phyloP scores from a whole-genome alignment of 2,329 filamentous ascomycete genomes.

The Nemania sp. region DNA sequence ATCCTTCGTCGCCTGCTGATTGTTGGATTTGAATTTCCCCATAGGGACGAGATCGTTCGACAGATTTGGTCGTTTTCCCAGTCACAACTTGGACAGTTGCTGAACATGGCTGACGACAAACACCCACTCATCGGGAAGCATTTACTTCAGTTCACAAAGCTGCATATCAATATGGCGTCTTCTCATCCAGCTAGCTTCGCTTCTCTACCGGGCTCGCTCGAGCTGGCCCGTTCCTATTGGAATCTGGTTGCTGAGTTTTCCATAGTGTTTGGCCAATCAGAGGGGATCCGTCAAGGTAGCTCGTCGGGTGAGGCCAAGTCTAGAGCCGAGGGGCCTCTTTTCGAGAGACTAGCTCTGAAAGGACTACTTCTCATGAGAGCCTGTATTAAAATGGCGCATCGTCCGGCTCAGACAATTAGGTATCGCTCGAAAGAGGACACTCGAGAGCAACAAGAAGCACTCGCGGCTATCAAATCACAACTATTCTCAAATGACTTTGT shows the following conservation, averaged over 20 bases:
- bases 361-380: slow-evolving; percentile 84
- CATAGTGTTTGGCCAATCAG: slow-evolving; percentile 74
- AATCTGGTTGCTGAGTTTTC: slow-evolving; percentile 81
- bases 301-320: slow-evolving; percentile 58
- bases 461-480: slow-evolving; percentile 75
- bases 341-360: slow-evolving; percentile 85
- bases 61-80: slow-evolving; percentile 85
- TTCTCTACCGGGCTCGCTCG: slow-evolving; percentile 81
- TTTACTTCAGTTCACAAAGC: slow-evolving; percentile 87
- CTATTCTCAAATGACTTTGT: slow-evolving; percentile 83
- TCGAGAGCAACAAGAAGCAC: slow-evolving; percentile 78
- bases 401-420: slow-evolving; percentile 83
- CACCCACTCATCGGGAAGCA: slow-evolving; percentile 76
- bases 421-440: slow-evolving; percentile 81
- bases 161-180: slow-evolving; percentile 88
- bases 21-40: slow-evolving; percentile 85
- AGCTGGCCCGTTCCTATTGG: slow-evolving; percentile 88
- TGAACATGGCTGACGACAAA: slow-evolving; percentile 64
- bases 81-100: slow-evolving; percentile 80
- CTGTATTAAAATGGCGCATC: slow-evolving; percentile 87
- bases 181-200: slow-evolving; percentile 85
- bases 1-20: slow-evolving; percentile 82
- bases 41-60: slow-evolving; percentile 79
- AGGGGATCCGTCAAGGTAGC: slow-evolving; percentile 63
- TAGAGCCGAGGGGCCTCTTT: slow-evolving; percentile 70